phyloP scores from a whole-genome alignment of 2,329 filamentous ascomycete genomes.

The Tolypocladium endophyticum region DNA sequence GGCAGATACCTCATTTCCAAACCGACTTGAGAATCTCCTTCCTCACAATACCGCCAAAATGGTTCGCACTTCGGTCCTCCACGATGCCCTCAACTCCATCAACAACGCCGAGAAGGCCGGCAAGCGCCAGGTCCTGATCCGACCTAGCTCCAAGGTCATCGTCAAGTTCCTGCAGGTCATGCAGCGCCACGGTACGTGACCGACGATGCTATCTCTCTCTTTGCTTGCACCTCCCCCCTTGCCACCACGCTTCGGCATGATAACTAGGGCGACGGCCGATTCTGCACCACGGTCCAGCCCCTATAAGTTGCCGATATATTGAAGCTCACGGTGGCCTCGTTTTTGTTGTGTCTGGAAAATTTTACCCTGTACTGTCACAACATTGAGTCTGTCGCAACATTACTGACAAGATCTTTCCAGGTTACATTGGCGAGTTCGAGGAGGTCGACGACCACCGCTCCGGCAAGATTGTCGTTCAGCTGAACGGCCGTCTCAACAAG shows the following conservation, averaged over 20 bases:
- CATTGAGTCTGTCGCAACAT: constrained; percentile 91
- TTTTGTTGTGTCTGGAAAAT: constrained; percentile 33
- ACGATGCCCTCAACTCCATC: constrained; percentile 98
- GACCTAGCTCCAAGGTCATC: constrained; percentile 98
- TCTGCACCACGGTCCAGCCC: constrained; percentile 76
- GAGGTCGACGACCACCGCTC: constrained; percentile 99
- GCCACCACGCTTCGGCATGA: constrained; percentile 68
- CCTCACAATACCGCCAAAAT: constrained; percentile 63
- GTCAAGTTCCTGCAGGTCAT: constrained; percentile 98
- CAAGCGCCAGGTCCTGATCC: constrained; percentile 98
- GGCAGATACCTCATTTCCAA: constrained; percentile 56
- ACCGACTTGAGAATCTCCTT: constrained; percentile 72
- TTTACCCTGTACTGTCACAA: constrained; percentile 26
- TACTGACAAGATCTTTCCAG: constrained; percentile 49
- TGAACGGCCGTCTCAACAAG: constrained; percentile 98
- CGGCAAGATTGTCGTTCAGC: constrained; percentile 99
- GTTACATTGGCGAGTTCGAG: constrained; percentile 99
- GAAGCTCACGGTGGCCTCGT: constrained; percentile 73
- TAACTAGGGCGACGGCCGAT: constrained; percentile 97
- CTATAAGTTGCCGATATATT: constrained; percentile 99
- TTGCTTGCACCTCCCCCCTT: constrained; percentile 8
- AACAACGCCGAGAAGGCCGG: constrained; percentile 99
- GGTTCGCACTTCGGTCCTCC: constrained; percentile 98
- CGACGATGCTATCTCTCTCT: not conserved
- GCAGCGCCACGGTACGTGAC: constrained; percentile 93